Evolutionary conservation across 2,329 filamentous ascomycete species (phyloP).

Genomic region (Aureobasidium sp.): DNA sequence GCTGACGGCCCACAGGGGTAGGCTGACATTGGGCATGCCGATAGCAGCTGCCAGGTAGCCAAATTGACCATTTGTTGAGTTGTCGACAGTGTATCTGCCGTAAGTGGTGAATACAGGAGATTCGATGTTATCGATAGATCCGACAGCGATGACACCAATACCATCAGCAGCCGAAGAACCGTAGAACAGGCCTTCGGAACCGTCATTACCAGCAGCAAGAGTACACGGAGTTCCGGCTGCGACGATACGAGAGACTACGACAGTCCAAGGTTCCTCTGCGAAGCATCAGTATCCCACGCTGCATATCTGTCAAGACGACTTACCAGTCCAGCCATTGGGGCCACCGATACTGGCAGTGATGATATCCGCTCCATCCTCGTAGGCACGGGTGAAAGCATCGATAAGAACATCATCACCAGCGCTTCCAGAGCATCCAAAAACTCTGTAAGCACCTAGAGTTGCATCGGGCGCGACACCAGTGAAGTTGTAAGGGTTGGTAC

Average conservation of each 20-base stretch:
- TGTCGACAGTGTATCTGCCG: slow-evolving; percentile 28
- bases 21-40: slow-evolving; percentile 27
- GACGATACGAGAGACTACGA: slow-evolving; percentile 37
- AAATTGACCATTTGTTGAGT: slow-evolving; percentile 29
- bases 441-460: slow-evolving; percentile 50
- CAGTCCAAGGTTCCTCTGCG: slow-evolving; percentile 32
- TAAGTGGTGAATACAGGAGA: slow-evolving; percentile 31
- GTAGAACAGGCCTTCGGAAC: slow-evolving; percentile 44
- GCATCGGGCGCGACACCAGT: slow-evolving; percentile 53
- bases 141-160: slow-evolving; percentile 39
- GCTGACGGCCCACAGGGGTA: slow-evolving; percentile 33
- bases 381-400: slow-evolving; percentile 53
- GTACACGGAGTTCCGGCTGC: slow-evolving; percentile 44
- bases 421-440: slow-evolving; percentile 50
- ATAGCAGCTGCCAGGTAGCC: slow-evolving; percentile 30
- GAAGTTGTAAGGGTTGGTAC: slow-evolving; percentile 48
- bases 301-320: background rate
- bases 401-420: slow-evolving; percentile 53
- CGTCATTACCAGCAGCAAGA: slow-evolving; percentile 48
- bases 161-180: slow-evolving; percentile 37
- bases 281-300: background rate
- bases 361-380: slow-evolving; percentile 42
- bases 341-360: slow-evolving; percentile 33
- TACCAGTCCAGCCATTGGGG: slow-evolving; percentile 27
- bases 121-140: slow-evolving; percentile 36